Evolutionary conservation across 495 filamentous ascomycete species (phyloP).

Genomic region (Letharia lupina): DNA sequence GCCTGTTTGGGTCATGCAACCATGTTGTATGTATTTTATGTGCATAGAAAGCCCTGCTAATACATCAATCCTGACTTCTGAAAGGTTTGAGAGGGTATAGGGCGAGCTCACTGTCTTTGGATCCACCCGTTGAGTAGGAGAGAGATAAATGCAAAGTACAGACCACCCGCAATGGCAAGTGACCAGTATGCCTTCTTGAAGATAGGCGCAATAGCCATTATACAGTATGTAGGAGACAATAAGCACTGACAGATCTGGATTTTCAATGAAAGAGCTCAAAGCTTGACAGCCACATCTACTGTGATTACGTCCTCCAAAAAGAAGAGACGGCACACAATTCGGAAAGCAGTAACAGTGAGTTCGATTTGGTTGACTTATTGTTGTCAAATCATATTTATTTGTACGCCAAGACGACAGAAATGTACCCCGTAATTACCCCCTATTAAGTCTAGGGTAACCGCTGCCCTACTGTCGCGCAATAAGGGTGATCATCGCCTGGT

Average conservation of each 20-base stretch:
- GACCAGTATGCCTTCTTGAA: slow-evolving; percentile 53
- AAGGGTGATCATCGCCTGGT: too few relatives aligned
- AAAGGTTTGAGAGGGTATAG: not conserved
- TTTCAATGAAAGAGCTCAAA: not conserved
- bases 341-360: too few relatives aligned
- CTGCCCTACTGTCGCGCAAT: too few relatives aligned
- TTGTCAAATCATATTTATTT: too few relatives aligned
- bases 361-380: too few relatives aligned
- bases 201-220: slow-evolving; percentile 30
- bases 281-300: not conserved
- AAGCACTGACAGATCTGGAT: not conserved
- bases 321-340: too few relatives aligned
- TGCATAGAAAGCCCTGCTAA: slow-evolving; percentile 61
- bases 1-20: slow-evolving; percentile 61
- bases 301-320: not conserved
- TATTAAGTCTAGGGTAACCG: too few relatives aligned
- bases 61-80: slow-evolving; percentile 15
- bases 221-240: not conserved
- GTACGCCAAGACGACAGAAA: too few relatives aligned
- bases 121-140: slow-evolving; percentile 41
- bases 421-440: too few relatives aligned
- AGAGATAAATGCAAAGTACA: slow-evolving; percentile 43
- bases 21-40: slow-evolving; percentile 61
- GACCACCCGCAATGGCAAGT: slow-evolving; percentile 41
- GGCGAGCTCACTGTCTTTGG: slow-evolving; percentile 41